Evolutionary conservation across 1,284 basidiomycete species (phyloP).

Genomic region (Salmacisia buchloeana): DNA sequence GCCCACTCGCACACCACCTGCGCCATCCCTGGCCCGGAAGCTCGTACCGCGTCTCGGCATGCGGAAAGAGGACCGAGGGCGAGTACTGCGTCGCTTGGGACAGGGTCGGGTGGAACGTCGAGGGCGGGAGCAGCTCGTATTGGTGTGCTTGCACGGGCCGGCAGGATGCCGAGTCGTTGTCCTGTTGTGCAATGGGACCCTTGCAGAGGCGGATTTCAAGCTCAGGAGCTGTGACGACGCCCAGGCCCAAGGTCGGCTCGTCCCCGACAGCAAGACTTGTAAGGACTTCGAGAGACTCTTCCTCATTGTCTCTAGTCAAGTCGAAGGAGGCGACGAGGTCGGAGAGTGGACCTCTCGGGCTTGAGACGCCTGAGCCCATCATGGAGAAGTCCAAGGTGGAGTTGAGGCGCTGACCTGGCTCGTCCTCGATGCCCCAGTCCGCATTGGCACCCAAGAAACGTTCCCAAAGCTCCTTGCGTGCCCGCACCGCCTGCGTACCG

Average conservation of each 20-base stretch:
- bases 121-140: slow-evolving; percentile 18
- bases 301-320: not conserved
- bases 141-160: slow-evolving; percentile 9
- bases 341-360: not conserved
- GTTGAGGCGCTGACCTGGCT: not conserved
- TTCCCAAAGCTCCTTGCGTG: not conserved
- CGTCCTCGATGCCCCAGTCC: not conserved
- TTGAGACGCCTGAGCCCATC: not conserved
- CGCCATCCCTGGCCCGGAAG: slow-evolving; percentile 10
- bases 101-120: slow-evolving; percentile 7
- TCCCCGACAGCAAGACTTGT: slow-evolving; percentile 37
- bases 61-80: slow-evolving; percentile 13
- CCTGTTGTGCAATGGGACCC: not conserved
- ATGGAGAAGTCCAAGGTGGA: not conserved
- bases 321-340: not conserved
- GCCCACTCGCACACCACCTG: not conserved
- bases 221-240: slow-evolving; percentile 11
- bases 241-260: slow-evolving; percentile 20
- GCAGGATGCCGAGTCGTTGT: slow-evolving; percentile 9
- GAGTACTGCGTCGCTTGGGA: not conserved
- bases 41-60: slow-evolving; percentile 16
- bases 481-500: not conserved
- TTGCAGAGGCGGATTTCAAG: slow-evolving; percentile 26
- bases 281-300: slow-evolving; percentile 26
- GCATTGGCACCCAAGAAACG: not conserved